These are phyloP conservation scores for Leccinum fallax DNA, from an alignment of 1,284 basidiomycete species.

Conservation along the genomic window DNA sequence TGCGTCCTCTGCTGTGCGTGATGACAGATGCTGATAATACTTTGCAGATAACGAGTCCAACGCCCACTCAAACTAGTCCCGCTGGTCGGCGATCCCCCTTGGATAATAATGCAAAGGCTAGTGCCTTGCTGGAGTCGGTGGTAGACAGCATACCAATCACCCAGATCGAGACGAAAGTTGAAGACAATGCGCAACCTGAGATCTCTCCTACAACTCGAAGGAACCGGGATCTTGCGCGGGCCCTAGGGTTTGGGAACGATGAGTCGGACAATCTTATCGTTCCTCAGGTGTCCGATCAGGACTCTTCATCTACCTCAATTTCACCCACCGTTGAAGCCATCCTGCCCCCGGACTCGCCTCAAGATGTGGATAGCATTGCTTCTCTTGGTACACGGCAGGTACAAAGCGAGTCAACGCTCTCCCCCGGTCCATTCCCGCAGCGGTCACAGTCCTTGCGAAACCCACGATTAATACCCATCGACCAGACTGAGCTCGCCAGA, in stretches of 20 bases:
- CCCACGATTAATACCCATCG: slow-evolving; percentile 42
- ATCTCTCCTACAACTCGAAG: slow-evolving; percentile 56
- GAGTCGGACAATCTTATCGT: slow-evolving; percentile 35
- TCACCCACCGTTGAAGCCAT: slow-evolving; percentile 35
- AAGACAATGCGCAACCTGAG: slow-evolving; percentile 30
- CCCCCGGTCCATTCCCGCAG: slow-evolving; percentile 30
- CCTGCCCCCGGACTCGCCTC: slow-evolving; percentile 25
- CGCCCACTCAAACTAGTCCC: slow-evolving; percentile 33
- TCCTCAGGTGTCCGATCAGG: slow-evolving; percentile 21
- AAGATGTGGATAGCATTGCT: slow-evolving; percentile 22
- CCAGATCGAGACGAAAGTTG: slow-evolving; percentile 33
- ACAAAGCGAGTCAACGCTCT: slow-evolving; percentile 10
- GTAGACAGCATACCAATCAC: slow-evolving; percentile 61
- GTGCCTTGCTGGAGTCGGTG: slow-evolving; percentile 65
- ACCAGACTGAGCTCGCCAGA: slow-evolving; percentile 55
- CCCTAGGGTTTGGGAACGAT: slow-evolving; percentile 58
- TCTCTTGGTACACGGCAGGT: slow-evolving; percentile 8
- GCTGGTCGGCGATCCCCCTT: slow-evolving; percentile 36
- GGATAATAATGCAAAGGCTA: slow-evolving; percentile 59
- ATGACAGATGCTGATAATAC: slow-evolving; percentile 9
- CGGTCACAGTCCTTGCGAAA: slow-evolving; percentile 39
- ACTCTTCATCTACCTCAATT: slow-evolving; percentile 27
- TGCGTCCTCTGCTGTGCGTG: slow-evolving; percentile 36
- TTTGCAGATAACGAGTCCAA: slow-evolving; percentile 57
- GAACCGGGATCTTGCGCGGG: slow-evolving; percentile 71